These are phyloP conservation scores for Aspergillus haitiensis DNA, from an alignment of 495 filamentous ascomycete species.

Conservation along the genomic window DNA sequence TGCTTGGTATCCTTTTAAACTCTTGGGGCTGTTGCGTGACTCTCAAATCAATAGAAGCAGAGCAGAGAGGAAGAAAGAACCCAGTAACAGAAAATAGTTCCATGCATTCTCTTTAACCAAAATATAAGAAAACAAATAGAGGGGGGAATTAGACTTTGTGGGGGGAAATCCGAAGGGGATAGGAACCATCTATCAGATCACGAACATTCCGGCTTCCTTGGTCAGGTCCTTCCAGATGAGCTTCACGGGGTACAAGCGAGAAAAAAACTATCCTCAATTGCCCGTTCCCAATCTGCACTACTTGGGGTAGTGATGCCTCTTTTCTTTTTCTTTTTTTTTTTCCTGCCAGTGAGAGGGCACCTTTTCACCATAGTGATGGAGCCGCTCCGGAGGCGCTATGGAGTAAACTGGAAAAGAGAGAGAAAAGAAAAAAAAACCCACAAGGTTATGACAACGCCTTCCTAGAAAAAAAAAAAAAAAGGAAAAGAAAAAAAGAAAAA, in stretches of 20 bases:
- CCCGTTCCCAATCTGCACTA: conserved; percentile 24
- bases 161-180: conserved; percentile 29
- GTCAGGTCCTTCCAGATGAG: conserved; percentile 20
- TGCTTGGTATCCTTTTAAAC: conserved; percentile 6
- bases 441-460: conserved; percentile 54
- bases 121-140: conserved; percentile 28
- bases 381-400: conserved; percentile 29
- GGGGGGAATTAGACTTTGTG: conserved; percentile 29
- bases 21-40: background rate
- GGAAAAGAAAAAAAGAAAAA: conserved; percentile 34
- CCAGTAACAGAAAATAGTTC: conserved; percentile 26
- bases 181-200: conserved; percentile 41
- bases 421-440: conserved; percentile 48
- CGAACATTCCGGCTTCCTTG: conserved; percentile 31
- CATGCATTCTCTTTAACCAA: conserved; percentile 45
- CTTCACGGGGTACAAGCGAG: conserved; percentile 21
- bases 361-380: conserved; percentile 26
- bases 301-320: conserved; percentile 20
- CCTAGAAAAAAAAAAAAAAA: conserved; percentile 45
- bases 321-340: background rate
- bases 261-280: conserved; percentile 27
- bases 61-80: conserved; percentile 6
- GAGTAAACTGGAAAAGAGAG: conserved; percentile 32
- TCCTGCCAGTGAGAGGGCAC: conserved; percentile 22
- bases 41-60: conserved; percentile 4